Percentiles rank a stretch among this genome's conserved stretches.
Evolutionary conservation across 805 yeast species (phyloP).

Genomic region (Wickerhamiella spandovensis): DNA sequence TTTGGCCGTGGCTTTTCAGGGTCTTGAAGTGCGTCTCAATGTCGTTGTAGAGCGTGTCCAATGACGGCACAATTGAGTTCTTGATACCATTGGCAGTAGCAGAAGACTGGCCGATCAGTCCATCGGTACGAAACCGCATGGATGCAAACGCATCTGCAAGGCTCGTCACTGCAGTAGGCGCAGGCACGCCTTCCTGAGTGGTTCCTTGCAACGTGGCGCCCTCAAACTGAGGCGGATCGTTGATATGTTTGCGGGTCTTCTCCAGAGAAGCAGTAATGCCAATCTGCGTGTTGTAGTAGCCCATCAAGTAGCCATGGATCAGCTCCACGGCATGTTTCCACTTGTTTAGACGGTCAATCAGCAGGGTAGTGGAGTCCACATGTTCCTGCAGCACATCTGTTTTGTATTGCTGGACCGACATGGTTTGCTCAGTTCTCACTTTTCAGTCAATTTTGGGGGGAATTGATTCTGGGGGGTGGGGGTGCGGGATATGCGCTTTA

Average conservation of each 20-base stretch:
- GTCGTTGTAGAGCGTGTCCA: conserved; percentile 29
- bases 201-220: conserved; percentile 9
- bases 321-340: conserved; percentile 26
- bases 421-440: not conserved
- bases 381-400: conserved; percentile 17
- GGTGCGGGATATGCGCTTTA: not conserved
- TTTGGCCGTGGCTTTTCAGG: conserved; percentile 24
- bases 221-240: conserved; percentile 25
- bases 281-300: conserved; percentile 21
- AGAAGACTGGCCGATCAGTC: conserved; percentile 23
- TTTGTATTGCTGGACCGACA: conserved; percentile 15
- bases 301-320: conserved; percentile 22
- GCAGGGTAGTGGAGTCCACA: conserved; percentile 26
- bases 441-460: not conserved
- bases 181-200: not conserved
- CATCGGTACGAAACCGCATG: conserved; percentile 24
- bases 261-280: conserved; percentile 22
- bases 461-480: not conserved
- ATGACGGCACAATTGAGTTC: conserved; percentile 28
- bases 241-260: conserved; percentile 23
- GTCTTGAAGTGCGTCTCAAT: conserved; percentile 31
- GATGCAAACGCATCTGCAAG: conserved; percentile 25
- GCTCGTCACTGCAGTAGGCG: conserved; percentile 11
- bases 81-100: conserved; percentile 29
- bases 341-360: conserved; percentile 26